phyloP scores from a whole-genome alignment of 1,284 basidiomycete genomes.

The Ganoderma multipileum region DNA sequence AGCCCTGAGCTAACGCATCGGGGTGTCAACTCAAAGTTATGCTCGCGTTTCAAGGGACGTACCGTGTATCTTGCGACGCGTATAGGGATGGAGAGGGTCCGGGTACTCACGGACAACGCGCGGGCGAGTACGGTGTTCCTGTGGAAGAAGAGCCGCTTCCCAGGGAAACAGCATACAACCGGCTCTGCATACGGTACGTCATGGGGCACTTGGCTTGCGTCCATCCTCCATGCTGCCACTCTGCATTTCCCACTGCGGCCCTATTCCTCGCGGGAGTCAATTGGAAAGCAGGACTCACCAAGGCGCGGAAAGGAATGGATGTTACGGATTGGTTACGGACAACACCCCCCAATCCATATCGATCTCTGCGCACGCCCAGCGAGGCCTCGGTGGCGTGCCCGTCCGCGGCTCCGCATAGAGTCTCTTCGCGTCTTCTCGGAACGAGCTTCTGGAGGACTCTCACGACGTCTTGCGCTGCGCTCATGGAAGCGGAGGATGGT shows the following conservation, averaged over 20 bases:
- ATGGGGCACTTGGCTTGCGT: not conserved
- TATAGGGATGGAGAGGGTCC: conserved; percentile 19
- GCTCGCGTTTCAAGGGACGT: conserved; percentile 23
- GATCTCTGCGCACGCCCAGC: not conserved
- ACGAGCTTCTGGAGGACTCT: conserved; percentile 3
- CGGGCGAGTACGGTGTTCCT: not conserved
- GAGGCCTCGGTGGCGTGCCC: not conserved
- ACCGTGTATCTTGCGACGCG: no score
- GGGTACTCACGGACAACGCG: not conserved
- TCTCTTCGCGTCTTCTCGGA: not conserved
- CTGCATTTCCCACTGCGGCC: not conserved
- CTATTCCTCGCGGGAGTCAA: not conserved
- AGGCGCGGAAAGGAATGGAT: not conserved
- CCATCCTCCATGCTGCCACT: not conserved
- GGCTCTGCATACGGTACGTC: not conserved
- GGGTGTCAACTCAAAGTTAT: not conserved
- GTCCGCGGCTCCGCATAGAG: not conserved
- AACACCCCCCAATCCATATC: not conserved
- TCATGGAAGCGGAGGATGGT: not conserved
- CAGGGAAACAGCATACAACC: not conserved
- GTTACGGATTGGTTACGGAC: not conserved
- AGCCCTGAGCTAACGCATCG: not conserved
- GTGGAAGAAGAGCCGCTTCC: not conserved
- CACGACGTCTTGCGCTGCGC: conserved; percentile 1
- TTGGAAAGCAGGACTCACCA: not conserved